These are phyloP conservation scores for Chenopodium berlandieri DNA, from an alignment of 148 eudicot genomes.

Conservation along the genomic window DNA sequence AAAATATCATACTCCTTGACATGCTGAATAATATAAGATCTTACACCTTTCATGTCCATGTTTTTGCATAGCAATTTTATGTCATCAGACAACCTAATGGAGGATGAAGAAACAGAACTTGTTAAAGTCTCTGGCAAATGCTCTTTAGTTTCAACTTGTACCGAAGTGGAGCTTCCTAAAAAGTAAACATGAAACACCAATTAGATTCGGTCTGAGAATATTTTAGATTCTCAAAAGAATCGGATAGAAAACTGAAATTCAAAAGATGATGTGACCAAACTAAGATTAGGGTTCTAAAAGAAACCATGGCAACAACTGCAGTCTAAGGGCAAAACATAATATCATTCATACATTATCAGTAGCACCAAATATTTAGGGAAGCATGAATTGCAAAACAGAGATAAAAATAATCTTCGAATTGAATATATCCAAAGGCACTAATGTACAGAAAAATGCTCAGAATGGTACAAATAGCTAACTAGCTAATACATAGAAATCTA, in stretches of 20 bases:
- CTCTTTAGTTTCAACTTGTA: background rate
- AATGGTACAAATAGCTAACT: background rate
- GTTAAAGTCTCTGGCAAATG: background rate
- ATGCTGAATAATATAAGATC: slow-evolving; percentile 8
- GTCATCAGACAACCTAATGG: background rate
- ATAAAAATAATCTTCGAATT: too few relatives aligned
- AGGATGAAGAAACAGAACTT: background rate
- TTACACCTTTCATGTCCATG: slow-evolving; percentile 20
- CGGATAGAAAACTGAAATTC: background rate
- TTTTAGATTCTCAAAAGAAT: background rate
- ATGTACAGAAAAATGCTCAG: background rate
- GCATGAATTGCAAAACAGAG: background rate
- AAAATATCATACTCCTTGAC: background rate
- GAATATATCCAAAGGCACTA: background rate
- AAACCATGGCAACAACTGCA: background rate
- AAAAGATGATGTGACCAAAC: background rate
- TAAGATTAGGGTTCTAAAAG: background rate
- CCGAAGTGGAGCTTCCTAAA: background rate
- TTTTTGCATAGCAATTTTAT: background rate
- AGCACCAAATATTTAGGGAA: background rate
- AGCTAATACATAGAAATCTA: background rate
- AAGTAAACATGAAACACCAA: slow-evolving; percentile 5
- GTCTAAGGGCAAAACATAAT: background rate
- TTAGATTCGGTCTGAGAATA: background rate
- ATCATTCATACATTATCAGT: background rate